Conservation (phyloP, 2,329 filamentous ascomycete genomes). For the Pseudogymnoascus destructans region DNA sequence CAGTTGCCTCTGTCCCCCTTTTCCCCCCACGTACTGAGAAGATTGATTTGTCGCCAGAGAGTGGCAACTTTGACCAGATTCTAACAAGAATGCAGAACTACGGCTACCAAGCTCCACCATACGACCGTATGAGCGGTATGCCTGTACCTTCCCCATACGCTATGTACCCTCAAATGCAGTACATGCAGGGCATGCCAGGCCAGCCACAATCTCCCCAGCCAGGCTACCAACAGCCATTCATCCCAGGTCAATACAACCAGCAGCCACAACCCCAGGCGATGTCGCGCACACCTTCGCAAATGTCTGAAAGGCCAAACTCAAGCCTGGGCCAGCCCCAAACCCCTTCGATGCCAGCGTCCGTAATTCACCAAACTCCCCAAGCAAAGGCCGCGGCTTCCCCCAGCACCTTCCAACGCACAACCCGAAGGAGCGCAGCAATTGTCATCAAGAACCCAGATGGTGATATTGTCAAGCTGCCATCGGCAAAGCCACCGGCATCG, state of each 20-base stretch:
- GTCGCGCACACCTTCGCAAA: slow-evolving; percentile 73
- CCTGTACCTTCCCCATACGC: slow-evolving; percentile 29
- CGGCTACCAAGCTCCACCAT: slow-evolving; percentile 39
- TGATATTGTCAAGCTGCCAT: slow-evolving; percentile 59
- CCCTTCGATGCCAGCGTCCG: slow-evolving; percentile 23
- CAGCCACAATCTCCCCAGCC: slow-evolving; percentile 34
- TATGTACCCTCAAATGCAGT: slow-evolving; percentile 36
- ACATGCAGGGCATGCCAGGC: slow-evolving; percentile 32
- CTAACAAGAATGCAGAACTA: slow-evolving; percentile 52
- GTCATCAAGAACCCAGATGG: slow-evolving; percentile 75
- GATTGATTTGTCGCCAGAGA: slow-evolving; percentile 54
- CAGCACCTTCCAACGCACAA: slow-evolving; percentile 21
- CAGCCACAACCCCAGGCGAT: slow-evolving; percentile 52
- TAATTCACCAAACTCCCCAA: slow-evolving; percentile 46
- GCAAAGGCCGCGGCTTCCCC: slow-evolving; percentile 31
- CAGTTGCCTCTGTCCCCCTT: slow-evolving; percentile 13
- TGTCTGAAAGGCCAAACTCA: slow-evolving; percentile 48
- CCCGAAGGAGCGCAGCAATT: slow-evolving; percentile 57
- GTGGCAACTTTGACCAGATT: slow-evolving; percentile 52
- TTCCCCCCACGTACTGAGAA: slow-evolving; percentile 22
- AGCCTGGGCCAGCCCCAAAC: slow-evolving; percentile 27
- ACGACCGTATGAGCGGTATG: slow-evolving; percentile 32
- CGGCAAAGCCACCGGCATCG: slow-evolving; percentile 50
- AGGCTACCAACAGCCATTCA: slow-evolving; percentile 32
- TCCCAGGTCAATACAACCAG: slow-evolving; percentile 26